Evolutionary conservation across 768 basidiomycete species (phyloP).

Genomic region (Antrodiella citrinella): DNA sequence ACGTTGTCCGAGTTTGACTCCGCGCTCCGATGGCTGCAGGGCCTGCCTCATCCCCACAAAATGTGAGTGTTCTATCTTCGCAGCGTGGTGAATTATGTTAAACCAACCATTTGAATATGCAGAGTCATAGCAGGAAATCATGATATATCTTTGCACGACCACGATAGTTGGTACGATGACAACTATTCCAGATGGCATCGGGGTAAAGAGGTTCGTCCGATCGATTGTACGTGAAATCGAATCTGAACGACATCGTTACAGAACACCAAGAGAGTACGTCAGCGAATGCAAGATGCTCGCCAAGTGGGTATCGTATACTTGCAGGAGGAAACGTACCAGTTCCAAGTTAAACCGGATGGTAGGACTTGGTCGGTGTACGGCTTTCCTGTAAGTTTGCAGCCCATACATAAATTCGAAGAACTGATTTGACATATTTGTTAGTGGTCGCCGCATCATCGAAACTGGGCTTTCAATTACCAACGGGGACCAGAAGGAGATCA

Average conservation of each 20-base stretch:
- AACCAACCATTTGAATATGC: not conserved
- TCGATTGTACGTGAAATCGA: too few species aligned
- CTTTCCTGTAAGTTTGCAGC: slow-evolving; percentile 43
- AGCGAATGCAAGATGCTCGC: too few species aligned
- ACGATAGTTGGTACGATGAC: slow-evolving; percentile 17
- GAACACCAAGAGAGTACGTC: slow-evolving; percentile 24
- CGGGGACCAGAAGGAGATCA: slow-evolving; percentile 33
- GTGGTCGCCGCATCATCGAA: slow-evolving; percentile 40
- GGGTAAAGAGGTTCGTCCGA: slow-evolving; percentile 9
- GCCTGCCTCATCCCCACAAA: slow-evolving; percentile 49
- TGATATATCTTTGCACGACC: slow-evolving; percentile 33
- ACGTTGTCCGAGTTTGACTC: slow-evolving; percentile 32
- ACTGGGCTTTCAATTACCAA: slow-evolving; percentile 48
- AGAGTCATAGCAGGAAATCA: slow-evolving; percentile 68
- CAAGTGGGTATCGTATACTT: slow-evolving; percentile 49
- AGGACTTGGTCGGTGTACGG: slow-evolving; percentile 57
- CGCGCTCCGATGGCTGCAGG: slow-evolving; percentile 51
- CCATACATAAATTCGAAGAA: not conserved
- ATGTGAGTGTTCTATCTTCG: slow-evolving; percentile 36
- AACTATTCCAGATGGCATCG: slow-evolving; percentile 9
- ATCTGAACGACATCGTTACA: slow-evolving; percentile 10
- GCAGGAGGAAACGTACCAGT: slow-evolving; percentile 34
- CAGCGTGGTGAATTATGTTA: not conserved
- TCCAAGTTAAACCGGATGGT: slow-evolving; percentile 26
- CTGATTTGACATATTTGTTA: slow-evolving; percentile 9